Conservation (phyloP, 441 rosid genomes). For the Viola pubescens region DNA sequence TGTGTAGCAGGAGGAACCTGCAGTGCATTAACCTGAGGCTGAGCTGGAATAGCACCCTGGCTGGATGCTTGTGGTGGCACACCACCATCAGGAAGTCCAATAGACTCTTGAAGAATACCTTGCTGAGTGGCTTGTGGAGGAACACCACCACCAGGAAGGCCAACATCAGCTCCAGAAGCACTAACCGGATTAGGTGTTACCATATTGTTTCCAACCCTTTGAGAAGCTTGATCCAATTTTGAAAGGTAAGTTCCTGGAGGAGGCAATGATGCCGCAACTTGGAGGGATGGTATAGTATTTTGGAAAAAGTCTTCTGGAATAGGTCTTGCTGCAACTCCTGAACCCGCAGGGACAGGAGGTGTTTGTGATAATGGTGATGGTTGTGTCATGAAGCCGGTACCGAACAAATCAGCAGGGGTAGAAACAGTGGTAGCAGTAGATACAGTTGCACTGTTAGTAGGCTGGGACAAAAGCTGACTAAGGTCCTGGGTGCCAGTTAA, state of each 20-base stretch:
- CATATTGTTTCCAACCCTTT: constrained; percentile 36
- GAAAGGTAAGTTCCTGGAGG: constrained; percentile 86
- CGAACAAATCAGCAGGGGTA: constrained; percentile 62
- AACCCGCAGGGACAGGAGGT: constrained; percentile 36
- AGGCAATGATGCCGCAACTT: constrained; percentile 74
- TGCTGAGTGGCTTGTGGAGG: constrained; percentile 57
- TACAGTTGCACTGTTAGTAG: constrained; percentile 29
- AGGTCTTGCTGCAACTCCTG: constrained; percentile 49
- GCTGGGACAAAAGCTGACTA: constrained; percentile 47
- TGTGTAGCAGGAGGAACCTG: constrained; percentile 47
- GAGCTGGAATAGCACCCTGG: constrained; percentile 32
- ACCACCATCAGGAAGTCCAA: constrained; percentile 87
- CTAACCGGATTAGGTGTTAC: constrained; percentile 33
- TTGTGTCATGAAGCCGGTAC: constrained; percentile 45
- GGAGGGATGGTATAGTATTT: constrained; percentile 79
- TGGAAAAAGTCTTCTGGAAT: constrained; percentile 97
- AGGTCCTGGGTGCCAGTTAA: constrained; percentile 57
- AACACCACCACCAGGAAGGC: constrained; percentile 76
- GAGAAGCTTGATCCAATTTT: constrained; percentile 60
- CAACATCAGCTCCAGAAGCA: constrained; percentile 38
- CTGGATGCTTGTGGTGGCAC: constrained; percentile 60
- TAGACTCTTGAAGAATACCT: constrained; percentile 38
- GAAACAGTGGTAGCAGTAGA: constrained; percentile 42
- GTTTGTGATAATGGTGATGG: constrained; percentile 44
- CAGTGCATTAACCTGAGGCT: constrained; percentile 38